Conservation (phyloP, 192 early-diverging fungal species). For the Coemansia sp. region DNA sequence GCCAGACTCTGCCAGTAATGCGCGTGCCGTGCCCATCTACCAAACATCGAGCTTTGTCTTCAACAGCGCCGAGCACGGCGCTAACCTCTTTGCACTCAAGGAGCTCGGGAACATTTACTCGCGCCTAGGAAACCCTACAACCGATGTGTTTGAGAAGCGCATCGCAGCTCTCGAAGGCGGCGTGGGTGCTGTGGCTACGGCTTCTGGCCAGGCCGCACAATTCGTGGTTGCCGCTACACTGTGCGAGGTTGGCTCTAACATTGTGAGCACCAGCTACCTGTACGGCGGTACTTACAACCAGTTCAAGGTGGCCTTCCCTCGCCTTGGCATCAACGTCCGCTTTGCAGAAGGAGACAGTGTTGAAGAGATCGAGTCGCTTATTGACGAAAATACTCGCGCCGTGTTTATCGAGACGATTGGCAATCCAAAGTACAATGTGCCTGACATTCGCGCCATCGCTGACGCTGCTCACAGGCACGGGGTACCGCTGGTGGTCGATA, state of each 20-base stretch:
- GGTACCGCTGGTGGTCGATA: slow-evolving; percentile 92
- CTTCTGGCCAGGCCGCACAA: slow-evolving; percentile 84
- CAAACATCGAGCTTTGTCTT: slow-evolving; percentile 86
- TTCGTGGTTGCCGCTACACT: slow-evolving; percentile 80
- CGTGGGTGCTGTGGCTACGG: slow-evolving; percentile 69
- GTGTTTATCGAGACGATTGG: slow-evolving; percentile 91
- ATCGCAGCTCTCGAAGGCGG: slow-evolving; percentile 92
- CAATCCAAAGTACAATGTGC: slow-evolving; percentile 88
- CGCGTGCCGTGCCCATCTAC: slow-evolving; percentile 91
- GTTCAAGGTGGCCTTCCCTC: slow-evolving; percentile 82
- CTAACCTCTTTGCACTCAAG: slow-evolving; percentile 75
- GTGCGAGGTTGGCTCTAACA: slow-evolving; percentile 83
- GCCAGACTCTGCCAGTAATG: slow-evolving; percentile 65
- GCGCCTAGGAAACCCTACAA: slow-evolving; percentile 83
- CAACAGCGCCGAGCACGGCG: slow-evolving; percentile 77
- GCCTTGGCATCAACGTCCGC: slow-evolving; percentile 79
- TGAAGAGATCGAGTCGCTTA: slow-evolving; percentile 71
- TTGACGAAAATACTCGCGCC: slow-evolving; percentile 90
- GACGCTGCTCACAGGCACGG: slow-evolving; percentile 78
- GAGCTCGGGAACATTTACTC: slow-evolving; percentile 85
- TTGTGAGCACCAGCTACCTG: slow-evolving; percentile 75
- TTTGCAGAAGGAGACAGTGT: slow-evolving; percentile 76
- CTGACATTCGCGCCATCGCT: slow-evolving; percentile 82
- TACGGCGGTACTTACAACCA: slow-evolving; percentile 81
- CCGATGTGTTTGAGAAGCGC: slow-evolving; percentile 87